Percentiles rank a stretch among this genome's conserved stretches.
Conservation (phyloP, 768 basidiomycete genomes). For the Suillus spraguei region DNA sequence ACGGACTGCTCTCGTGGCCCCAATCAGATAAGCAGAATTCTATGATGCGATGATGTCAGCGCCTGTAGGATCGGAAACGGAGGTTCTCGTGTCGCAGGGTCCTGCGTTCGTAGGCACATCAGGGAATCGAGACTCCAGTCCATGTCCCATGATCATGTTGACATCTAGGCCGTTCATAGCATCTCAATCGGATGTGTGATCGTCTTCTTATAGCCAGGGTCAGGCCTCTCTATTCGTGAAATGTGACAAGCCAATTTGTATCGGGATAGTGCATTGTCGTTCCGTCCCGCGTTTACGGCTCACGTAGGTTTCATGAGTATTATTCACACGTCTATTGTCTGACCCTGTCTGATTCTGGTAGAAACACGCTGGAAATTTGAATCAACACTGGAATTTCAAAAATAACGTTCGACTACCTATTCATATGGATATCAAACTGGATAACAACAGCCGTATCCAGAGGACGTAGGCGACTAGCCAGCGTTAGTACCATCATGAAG, state of each 20-base stretch:
- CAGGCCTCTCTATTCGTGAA: not conserved
- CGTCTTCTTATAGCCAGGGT: not conserved
- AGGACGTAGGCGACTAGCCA: not conserved
- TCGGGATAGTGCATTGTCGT: not conserved
- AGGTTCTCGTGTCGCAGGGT: not conserved
- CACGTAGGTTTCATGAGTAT: not conserved
- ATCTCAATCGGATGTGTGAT: not conserved
- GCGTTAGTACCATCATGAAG: not conserved
- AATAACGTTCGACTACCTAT: not conserved
- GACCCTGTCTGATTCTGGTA: not conserved
- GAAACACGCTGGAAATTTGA: not conserved
- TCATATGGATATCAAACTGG: not conserved
- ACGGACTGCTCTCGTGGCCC: not conserved
- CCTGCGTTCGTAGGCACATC: not conserved
- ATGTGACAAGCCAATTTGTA: not conserved
- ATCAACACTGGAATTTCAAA: not conserved
- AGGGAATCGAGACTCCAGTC: not conserved
- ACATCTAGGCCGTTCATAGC: not conserved
- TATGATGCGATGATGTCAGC: not conserved
- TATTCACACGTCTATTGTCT: not conserved
- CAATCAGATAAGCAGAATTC: not conserved
- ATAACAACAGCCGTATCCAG: not conserved
- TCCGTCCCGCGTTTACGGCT: not conserved
- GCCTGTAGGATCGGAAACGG: not conserved
- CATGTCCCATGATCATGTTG: not conserved